These are phyloP conservation scores for Glycine soja DNA, from an alignment of 306 rosid genomes.

Conservation along the genomic window DNA sequence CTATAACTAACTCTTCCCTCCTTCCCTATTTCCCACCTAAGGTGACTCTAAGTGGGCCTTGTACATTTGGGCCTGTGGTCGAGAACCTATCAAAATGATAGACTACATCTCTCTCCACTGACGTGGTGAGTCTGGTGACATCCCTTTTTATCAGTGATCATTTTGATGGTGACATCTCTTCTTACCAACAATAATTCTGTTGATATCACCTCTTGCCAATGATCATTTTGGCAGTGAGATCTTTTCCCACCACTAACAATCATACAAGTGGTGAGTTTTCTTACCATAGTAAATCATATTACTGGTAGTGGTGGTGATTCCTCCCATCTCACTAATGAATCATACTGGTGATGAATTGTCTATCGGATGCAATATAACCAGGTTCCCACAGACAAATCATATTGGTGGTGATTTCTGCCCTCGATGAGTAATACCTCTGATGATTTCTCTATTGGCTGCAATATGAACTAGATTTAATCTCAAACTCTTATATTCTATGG, in stretches of 20 bases:
- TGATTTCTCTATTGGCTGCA: not conserved
- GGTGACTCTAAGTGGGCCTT: too few relatives aligned
- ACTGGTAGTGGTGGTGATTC: not conserved
- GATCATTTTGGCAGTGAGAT: not conserved
- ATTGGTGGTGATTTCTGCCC: conserved; percentile 10
- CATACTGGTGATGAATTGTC: not conserved
- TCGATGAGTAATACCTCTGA: not conserved
- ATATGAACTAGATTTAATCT: not conserved
- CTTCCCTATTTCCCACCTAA: too few relatives aligned
- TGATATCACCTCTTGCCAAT: not conserved
- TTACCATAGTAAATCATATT: not conserved
- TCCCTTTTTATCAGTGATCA: not conserved
- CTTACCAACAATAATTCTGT: conserved; percentile 4
- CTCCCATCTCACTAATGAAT: not conserved
- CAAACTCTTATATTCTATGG: not conserved
- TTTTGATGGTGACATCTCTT: not conserved
- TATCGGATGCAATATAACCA: not conserved
- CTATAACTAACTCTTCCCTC: too few relatives aligned
- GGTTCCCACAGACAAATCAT: not conserved
- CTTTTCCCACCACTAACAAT: not conserved
- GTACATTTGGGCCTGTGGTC: too few relatives aligned
- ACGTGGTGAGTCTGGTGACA: not conserved
- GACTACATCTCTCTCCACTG: not conserved
- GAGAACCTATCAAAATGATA: too few relatives aligned
- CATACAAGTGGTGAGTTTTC: not conserved